A percentile compares a stretch with the other conserved stretches of the same genome.
These are phyloP conservation scores for Hirschfeldia incana DNA, from an alignment of 345 rosid species.

Conservation along the genomic window DNA sequence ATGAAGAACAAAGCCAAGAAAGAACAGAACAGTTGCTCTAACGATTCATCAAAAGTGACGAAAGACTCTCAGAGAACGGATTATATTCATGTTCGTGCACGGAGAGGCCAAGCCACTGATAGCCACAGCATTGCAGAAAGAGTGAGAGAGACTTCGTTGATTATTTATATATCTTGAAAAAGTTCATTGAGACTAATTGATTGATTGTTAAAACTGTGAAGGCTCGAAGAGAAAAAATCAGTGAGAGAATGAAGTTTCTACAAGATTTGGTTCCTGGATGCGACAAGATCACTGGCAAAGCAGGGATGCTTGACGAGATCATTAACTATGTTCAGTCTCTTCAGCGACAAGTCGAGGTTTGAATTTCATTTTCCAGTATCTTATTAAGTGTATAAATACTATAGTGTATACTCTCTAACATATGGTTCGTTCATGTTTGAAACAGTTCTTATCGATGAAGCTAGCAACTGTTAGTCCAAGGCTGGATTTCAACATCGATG, in stretches of 20 bases:
- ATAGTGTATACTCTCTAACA: conserved; percentile 3
- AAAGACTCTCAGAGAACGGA: conserved; percentile 46
- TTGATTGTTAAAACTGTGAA: conserved; percentile 29
- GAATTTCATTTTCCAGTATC: conserved; percentile 28
- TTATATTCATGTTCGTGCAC: conserved; percentile 9
- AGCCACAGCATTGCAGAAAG: conserved; percentile 68
- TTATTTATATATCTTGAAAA: background rate
- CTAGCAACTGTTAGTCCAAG: conserved; percentile 88
- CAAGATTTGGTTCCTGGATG: conserved; percentile 99
- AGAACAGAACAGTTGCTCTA: conserved; percentile 49
- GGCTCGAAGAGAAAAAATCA: conserved; percentile 97
- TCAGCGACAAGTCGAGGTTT: conserved; percentile 96
- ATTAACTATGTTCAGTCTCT: conserved; percentile 97
- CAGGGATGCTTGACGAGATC: conserved; percentile 98
- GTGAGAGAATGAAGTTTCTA: conserved; percentile 93
- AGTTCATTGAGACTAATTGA: background rate
- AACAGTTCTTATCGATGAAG: conserved; percentile 95
- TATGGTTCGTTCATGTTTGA: conserved; percentile 31
- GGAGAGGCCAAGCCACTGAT: conserved; percentile 16
- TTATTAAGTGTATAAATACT: background rate
- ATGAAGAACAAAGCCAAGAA: conserved; percentile 17
- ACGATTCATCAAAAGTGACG: conserved; percentile 44
- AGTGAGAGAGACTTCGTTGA: conserved; percentile 48
- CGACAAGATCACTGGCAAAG: conserved; percentile 96
- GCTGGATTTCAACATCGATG: conserved; percentile 70